A percentile compares a stretch with the other conserved stretches of the same genome.
phyloP scores from a whole-genome alignment of 768 basidiomycete species.

The Pleurotus pulmonarius region DNA sequence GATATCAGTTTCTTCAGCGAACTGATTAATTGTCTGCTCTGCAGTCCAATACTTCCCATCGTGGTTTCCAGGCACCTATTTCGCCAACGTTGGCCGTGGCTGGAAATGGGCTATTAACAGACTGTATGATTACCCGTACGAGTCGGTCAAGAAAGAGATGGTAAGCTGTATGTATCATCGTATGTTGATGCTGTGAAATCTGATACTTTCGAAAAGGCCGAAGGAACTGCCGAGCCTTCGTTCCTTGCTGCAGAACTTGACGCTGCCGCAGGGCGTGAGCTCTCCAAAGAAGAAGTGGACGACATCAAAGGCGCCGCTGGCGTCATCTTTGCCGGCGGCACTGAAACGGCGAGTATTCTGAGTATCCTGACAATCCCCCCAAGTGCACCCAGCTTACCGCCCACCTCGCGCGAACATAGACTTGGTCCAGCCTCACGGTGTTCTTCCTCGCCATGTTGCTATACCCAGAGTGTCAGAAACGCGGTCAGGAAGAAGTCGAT shows the following conservation, averaged over 20 bases:
- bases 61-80: slow-evolving; percentile 5
- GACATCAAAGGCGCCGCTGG: slow-evolving; percentile 6
- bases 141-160: neutral
- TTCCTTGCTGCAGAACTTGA: slow-evolving; percentile 1
- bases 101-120: slow-evolving; percentile 1
- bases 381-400: neutral
- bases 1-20: neutral
- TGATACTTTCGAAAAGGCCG: neutral
- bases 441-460: slow-evolving; percentile 5
- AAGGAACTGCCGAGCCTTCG: neutral
- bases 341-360: slow-evolving; percentile 9
- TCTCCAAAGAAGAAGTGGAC: neutral
- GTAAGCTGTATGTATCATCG: neutral
- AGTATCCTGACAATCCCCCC: neutral
- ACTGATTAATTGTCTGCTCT: neutral
- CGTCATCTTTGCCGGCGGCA: slow-evolving; percentile 1
- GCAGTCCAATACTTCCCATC: slow-evolving; percentile 1
- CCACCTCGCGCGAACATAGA: neutral
- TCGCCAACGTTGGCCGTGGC: neutral
- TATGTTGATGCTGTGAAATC: neutral
- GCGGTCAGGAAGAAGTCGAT: slow-evolving; percentile 2
- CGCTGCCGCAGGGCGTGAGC: neutral
- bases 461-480: slow-evolving; percentile 5
- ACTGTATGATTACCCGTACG: slow-evolving; percentile 2
- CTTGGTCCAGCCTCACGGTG: neutral